These are phyloP conservation scores for Cutaneotrichosporon cutaneum DNA, from an alignment of 1,284 basidiomycete genomes.

Conservation along the genomic window DNA sequence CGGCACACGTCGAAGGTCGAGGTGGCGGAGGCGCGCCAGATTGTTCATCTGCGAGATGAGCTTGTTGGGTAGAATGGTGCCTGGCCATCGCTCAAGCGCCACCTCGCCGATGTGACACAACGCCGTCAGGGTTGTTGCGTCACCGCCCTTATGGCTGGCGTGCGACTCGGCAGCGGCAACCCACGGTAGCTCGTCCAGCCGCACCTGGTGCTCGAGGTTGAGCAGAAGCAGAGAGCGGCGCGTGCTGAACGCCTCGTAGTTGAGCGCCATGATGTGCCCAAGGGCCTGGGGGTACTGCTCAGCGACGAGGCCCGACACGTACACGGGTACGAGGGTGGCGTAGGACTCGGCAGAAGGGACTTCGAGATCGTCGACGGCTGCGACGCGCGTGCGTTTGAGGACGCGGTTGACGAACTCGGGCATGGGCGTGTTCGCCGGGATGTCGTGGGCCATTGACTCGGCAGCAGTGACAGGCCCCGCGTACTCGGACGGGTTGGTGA, in stretches of 20 bases:
- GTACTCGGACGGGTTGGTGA: background rate
- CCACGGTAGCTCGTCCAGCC: constrained; percentile 18
- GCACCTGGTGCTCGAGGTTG: constrained; percentile 16
- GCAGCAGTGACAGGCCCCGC: background rate
- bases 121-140: background rate
- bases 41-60: constrained; percentile 13
- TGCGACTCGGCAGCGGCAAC: background rate
- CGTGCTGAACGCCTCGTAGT: constrained; percentile 12
- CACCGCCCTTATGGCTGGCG: background rate
- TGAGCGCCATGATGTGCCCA: constrained; percentile 13
- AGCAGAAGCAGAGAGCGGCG: constrained; percentile 16
- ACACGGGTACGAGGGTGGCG: background rate
- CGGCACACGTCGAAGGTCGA: background rate
- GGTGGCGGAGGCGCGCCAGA: background rate
- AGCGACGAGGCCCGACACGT: background rate
- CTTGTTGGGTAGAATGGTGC: constrained; percentile 16
- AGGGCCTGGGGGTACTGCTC: constrained; percentile 5
- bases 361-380: background rate
- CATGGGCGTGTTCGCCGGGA: constrained; percentile 6
- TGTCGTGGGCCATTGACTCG: background rate
- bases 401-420: constrained; percentile 1
- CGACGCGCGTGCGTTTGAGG: constrained; percentile 2
- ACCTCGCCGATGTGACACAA: constrained; percentile 2
- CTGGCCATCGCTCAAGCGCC: constrained; percentile 12
- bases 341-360: constrained; percentile 6